A percentile compares a stretch with the other conserved stretches of the same genome.
These are phyloP conservation scores for Posidonia australis DNA, from an alignment of 106 monocot genomes.

Conservation along the genomic window DNA sequence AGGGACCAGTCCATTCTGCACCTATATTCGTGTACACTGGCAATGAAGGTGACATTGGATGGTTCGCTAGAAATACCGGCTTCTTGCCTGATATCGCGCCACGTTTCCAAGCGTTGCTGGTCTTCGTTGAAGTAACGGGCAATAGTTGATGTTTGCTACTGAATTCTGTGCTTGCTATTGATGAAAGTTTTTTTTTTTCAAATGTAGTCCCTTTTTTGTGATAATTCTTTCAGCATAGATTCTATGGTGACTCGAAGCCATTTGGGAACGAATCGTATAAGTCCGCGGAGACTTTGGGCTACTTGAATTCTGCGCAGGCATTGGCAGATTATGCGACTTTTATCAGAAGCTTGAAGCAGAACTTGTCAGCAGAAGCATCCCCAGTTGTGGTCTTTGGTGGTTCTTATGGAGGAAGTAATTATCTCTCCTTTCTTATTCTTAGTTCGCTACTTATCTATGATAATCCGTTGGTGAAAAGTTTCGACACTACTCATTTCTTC, in stretches of 20 bases:
- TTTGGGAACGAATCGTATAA: constrained; percentile 59
- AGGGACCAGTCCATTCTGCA: constrained; percentile 26
- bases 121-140: constrained; percentile 75
- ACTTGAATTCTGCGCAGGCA: constrained; percentile 70
- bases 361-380: constrained; percentile 69
- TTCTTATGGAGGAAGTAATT: constrained; percentile 91
- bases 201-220: background rate
- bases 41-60: constrained; percentile 82
- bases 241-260: constrained; percentile 74
- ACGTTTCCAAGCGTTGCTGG: constrained; percentile 53
- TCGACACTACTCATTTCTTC: background rate
- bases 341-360: constrained; percentile 76
- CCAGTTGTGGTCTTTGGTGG: constrained; percentile 92
- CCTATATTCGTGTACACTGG: constrained; percentile 97
- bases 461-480: too few species aligned
- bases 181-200: background rate
- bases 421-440: too few species aligned
- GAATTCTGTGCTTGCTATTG: background rate
- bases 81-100: constrained; percentile 88
- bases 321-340: constrained; percentile 76
- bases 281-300: constrained; percentile 50
- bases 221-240: constrained; percentile 56
- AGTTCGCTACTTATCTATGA: too few species aligned
- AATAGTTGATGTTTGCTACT: background rate
- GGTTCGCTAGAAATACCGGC: constrained; percentile 84